Base-by-base conservation (phyloP, 352 stramenopile genomes). In the Globisporangium emineosum region DNA sequence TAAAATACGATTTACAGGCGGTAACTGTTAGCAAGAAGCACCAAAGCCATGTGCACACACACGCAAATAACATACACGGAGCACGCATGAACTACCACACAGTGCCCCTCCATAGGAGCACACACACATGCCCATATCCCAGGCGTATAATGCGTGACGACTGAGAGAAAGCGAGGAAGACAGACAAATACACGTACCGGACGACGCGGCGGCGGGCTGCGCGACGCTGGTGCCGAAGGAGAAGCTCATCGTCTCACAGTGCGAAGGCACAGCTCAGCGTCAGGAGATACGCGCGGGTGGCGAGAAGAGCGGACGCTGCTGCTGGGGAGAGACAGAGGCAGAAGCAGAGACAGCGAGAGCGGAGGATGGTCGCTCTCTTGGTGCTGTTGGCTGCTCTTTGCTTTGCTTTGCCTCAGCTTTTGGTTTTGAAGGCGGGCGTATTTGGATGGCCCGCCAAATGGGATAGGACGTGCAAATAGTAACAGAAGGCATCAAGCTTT, bases 201-300 rank as follows among this genome's bases (percentile, higher is more conserved):
- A 45, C 27, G 71, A 68, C 30, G 71, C 62, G n/a, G 68, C 65
- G 5, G 70, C 37, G 17, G 37, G 67, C 50, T 69, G 57, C 47
- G 68, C 53, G 45, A 67, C 65, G 55, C 65, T 69, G 58, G 68
- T 76, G 49, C 52, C 71, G 37, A 78, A 78, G 42, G 65, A 72
- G 45, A 78, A 78, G 43, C 67, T 71, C 71, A 78, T 78, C 37
- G 37, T n/a, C 13, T 21, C 35, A 43, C 13, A 43, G 13, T 5
- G 33, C 35, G 35, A 43, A 43, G 13, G 35, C 35, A 4, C 35
- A n/a, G 33, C 13, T 6, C 35, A 43, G 3, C 3, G 17, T 0
- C 19, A 43, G 35, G 12, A 13, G 12, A 15, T 2, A 19, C 35
- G 12, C 32, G 32, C 32, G 12, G 32, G 1, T 7, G 6, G 32